Evolutionary conservation across 2,329 filamentous ascomycete genomes (phyloP), one percentile per base, ranked within the genome.

Genomic region (Pseudogymnoascus sp.): DNA sequence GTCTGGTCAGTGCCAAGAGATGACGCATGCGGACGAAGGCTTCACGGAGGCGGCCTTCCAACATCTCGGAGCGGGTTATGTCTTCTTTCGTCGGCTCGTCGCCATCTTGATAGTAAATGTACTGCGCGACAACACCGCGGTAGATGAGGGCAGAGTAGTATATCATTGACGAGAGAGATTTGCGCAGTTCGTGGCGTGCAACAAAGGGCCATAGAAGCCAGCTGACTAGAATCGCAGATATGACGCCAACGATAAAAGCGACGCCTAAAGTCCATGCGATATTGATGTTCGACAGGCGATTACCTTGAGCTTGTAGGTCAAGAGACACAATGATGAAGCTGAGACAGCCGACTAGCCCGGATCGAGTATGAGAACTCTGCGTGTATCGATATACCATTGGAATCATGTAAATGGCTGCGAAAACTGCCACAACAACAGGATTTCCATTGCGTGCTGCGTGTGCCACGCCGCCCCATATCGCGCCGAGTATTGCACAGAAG

Each of bases 181-280:
- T 81, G 22, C 83, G 75, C 12, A 86, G 76, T 69, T 85, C 83
- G 67, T 85, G 83, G 11, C 84, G 77, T 10, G 84, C 83, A 4
- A 86, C 78, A 65, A 86, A 86, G 2, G 84, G 84, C 84, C 84
- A 86, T 3, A 86, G 72, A 11, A 83, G 68, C 83, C 82, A 86
- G 66, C 85, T 86, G 12, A 85, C 78, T 0, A 83, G 65, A 10
- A 85, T 76, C 0, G 83, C 82, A 1, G 79, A 76, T 1, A 82
- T 75, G 2, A 83, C 79, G 2, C 83, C 84, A 22, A 84, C 70
- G 2, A 84, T 74, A 64, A 86, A 81, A 0, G 80, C 77, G 2
- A 80, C 66, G 0, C 82, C 83, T 41, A 78, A 75, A 37, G 79
- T 77, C 65, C 79, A 78, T 6, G 79, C 79, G 6, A 81, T 75